These are phyloP conservation scores for Lophiostoma macrostomum DNA, from an alignment of 495 filamentous ascomycete species.

Conservation along the genomic window DNA sequence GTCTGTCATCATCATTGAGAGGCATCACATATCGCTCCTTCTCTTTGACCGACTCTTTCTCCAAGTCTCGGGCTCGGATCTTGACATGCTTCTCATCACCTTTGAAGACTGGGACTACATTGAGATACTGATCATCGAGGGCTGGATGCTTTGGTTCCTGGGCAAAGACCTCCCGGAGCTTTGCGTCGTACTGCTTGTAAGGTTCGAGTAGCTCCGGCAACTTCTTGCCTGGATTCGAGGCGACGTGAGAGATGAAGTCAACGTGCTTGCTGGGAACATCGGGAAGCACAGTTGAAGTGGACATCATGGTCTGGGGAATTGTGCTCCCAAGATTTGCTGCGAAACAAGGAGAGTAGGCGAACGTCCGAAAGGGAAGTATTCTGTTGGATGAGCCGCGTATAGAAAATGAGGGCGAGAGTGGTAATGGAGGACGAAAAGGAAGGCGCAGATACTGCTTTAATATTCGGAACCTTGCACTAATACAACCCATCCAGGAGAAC, in stretches of 20 bases:
- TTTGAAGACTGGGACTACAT: slow-evolving; percentile 67
- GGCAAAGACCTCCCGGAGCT: slow-evolving; percentile 67
- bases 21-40: slow-evolving; percentile 69
- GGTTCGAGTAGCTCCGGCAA: slow-evolving; percentile 61
- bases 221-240: slow-evolving; percentile 50
- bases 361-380: no score
- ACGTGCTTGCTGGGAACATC: slow-evolving; percentile 43
- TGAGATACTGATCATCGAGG: slow-evolving; percentile 59
- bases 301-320: slow-evolving; percentile 12
- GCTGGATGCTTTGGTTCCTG: slow-evolving; percentile 60
- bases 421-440: no score
- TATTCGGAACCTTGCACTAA: no score
- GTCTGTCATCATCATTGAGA: slow-evolving; percentile 57
- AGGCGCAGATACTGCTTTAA: no score
- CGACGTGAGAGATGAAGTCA: slow-evolving; percentile 47
- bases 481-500: no score
- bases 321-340: no score
- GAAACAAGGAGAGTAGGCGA: not conserved
- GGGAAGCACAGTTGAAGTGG: slow-evolving; percentile 34
- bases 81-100: slow-evolving; percentile 55
- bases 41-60: slow-evolving; percentile 55
- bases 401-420: no score
- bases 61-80: slow-evolving; percentile 61
- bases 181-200: slow-evolving; percentile 65
- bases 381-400: no score